Percentiles rank a stretch among this genome's conserved stretches.
Evolutionary conservation across 2,329 filamentous ascomycete species (phyloP).

Genomic region (Fusarium sp.): DNA sequence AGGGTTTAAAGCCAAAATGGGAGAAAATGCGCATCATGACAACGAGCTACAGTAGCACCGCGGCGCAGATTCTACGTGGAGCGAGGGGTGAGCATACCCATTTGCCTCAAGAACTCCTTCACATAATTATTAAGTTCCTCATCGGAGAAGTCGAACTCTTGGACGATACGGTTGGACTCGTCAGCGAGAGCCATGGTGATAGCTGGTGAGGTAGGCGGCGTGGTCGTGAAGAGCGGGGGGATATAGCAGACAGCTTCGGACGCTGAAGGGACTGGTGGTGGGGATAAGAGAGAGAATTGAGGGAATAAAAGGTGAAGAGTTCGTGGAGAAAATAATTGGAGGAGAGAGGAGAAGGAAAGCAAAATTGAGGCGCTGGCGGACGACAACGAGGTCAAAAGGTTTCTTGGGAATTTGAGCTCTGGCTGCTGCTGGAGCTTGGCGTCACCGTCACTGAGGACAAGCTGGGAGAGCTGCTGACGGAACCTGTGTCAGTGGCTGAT

Average conservation of each 20-base stretch:
- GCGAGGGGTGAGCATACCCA: slow-evolving; percentile 63
- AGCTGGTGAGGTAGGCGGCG: slow-evolving; percentile 64
- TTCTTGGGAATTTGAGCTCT: slow-evolving; percentile 39
- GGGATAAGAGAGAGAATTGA: slow-evolving; percentile 32
- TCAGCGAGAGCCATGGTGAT: slow-evolving; percentile 71
- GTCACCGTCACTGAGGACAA: slow-evolving; percentile 59
- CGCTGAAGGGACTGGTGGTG: slow-evolving; percentile 46
- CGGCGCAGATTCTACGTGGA: slow-evolving; percentile 12
- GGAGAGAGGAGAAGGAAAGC: slow-evolving; percentile 44
- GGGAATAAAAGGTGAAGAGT: slow-evolving; percentile 20
- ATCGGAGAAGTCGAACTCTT: slow-evolving; percentile 85
- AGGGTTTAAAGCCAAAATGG: slow-evolving; percentile 8
- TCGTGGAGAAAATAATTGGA: slow-evolving; percentile 32
- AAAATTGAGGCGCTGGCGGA: slow-evolving; percentile 33
- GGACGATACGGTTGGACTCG: slow-evolving; percentile 82
- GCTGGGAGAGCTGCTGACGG: slow-evolving; percentile 60
- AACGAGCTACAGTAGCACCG: slow-evolving; percentile 4
- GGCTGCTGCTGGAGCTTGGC: slow-evolving; percentile 53
- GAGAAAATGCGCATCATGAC: slow-evolving; percentile 22
- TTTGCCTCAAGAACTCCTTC: slow-evolving; percentile 85
- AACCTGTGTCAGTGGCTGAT: slow-evolving; percentile 46
- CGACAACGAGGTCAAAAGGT: slow-evolving; percentile 44
- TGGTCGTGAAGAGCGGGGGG: slow-evolving; percentile 63
- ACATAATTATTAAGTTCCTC: slow-evolving; percentile 83
- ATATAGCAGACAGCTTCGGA: slow-evolving; percentile 65